These are phyloP conservation scores for Diaporthe vexans DNA, from an alignment of 2,329 filamentous ascomycete species.

Conservation along the genomic window DNA sequence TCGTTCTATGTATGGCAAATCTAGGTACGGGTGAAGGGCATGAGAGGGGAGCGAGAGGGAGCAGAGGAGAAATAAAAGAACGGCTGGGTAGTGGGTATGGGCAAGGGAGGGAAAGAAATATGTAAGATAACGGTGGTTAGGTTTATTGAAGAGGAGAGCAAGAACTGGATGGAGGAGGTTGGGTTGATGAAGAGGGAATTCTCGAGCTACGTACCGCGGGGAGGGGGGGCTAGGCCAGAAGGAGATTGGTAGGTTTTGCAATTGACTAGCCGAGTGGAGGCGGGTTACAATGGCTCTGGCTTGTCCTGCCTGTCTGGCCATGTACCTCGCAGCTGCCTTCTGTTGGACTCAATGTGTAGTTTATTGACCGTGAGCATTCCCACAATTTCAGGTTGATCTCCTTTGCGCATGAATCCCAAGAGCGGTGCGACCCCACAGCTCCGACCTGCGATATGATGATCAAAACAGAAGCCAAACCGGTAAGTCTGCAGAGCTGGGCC, in stretches of 20 bases:
- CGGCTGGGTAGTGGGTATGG: neutral
- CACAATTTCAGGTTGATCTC: neutral
- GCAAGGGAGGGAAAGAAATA: conserved; percentile 18
- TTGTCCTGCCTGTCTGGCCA: no score
- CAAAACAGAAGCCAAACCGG: conserved; percentile 29
- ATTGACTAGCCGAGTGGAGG: conserved; percentile 16
- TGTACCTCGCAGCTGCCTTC: no score
- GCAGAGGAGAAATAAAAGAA: neutral
- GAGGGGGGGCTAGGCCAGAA: conserved; percentile 19
- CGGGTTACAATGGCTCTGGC: neutral
- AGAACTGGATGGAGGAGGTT: neutral
- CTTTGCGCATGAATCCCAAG: conserved; percentile 12
- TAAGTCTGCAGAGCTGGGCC: neutral
- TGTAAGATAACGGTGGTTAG: neutral
- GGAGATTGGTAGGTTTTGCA: conserved; percentile 15
- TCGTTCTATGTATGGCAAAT: neutral
- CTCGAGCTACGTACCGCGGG: neutral
- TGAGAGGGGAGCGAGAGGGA: neutral
- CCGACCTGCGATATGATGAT: conserved; percentile 11
- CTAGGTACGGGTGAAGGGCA: neutral
- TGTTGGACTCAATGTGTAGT: neutral
- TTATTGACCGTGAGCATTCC: neutral
- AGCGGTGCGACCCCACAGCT: conserved; percentile 10
- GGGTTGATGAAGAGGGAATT: conserved; percentile 29
- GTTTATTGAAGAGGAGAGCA: neutral